These are phyloP conservation scores for Colletotrichum gigasporum DNA, from an alignment of 2,329 filamentous ascomycete species.

Conservation along the genomic window DNA sequence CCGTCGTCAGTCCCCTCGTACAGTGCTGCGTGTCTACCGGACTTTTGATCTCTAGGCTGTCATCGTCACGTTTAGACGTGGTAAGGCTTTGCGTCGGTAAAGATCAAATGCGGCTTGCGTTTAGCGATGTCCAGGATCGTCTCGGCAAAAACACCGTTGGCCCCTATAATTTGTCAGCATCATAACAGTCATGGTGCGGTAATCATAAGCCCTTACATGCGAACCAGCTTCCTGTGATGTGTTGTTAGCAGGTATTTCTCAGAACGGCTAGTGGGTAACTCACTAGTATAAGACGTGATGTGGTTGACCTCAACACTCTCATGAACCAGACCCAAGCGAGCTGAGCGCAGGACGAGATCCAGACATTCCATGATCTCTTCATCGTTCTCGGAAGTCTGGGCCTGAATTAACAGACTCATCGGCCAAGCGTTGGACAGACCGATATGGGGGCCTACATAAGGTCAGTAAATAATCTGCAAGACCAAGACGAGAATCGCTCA, in stretches of 20 bases:
- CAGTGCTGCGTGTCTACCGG: not conserved
- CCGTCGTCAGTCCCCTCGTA: not conserved
- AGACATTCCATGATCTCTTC: constrained; percentile 81
- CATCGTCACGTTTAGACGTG: constrained; percentile 46
- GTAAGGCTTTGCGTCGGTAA: constrained; percentile 71
- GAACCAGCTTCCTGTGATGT: constrained; percentile 80
- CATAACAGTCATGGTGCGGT: rapidly evolving
- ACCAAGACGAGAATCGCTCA: constrained; percentile 45
- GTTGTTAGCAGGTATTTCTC: not conserved
- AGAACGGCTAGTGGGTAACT: constrained; percentile 38
- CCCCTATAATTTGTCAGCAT: constrained; percentile 60
- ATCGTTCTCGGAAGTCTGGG: constrained; percentile 87
- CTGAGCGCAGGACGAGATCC: constrained; percentile 77
- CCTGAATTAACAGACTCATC: constrained; percentile 92
- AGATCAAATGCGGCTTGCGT: constrained; percentile 88
- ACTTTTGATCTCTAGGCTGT: not conserved
- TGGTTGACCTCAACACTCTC: constrained; percentile 89
- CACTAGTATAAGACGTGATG: constrained; percentile 75
- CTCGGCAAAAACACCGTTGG: constrained; percentile 94
- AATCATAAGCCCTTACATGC: constrained; percentile 63
- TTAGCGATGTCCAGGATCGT: constrained; percentile 90
- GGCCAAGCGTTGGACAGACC: constrained; percentile 95
- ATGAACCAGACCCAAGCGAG: constrained; percentile 83
- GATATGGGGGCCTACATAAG: constrained; percentile 66
- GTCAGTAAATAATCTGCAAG: not conserved